A percentile compares a stretch with the other conserved stretches of the same genome.
These are phyloP conservation scores for Aspergillus sp. DNA, from an alignment of 2,329 filamentous ascomycete species.

Conservation along the genomic window DNA sequence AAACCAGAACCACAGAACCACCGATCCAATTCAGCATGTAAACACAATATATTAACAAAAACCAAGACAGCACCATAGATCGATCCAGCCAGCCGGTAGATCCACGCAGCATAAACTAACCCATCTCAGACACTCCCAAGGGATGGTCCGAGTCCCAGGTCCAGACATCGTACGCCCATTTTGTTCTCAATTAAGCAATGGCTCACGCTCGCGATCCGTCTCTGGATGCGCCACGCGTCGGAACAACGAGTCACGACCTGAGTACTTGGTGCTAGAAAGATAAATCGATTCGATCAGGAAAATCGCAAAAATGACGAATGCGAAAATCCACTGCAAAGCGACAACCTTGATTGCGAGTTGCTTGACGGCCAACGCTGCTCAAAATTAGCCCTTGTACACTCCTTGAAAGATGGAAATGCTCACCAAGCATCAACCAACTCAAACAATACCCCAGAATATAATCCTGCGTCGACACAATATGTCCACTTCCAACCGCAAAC, in stretches of 20 bases:
- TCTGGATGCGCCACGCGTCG: constrained; percentile 28
- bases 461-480: constrained; percentile 67
- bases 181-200: constrained; percentile 37
- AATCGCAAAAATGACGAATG: constrained; percentile 71
- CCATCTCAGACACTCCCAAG: neutral
- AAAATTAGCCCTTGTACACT: constrained; percentile 3
- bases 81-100: too few species aligned
- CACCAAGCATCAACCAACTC: constrained; percentile 64
- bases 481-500: constrained; percentile 68
- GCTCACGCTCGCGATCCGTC: constrained; percentile 48
- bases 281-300: constrained; percentile 63
- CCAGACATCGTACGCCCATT: neutral
- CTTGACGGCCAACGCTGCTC: constrained; percentile 60
- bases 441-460: constrained; percentile 73
- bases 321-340: constrained; percentile 88
- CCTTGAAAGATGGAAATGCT: constrained; percentile 17
- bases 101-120: too few species aligned
- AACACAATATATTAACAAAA: too few species aligned
- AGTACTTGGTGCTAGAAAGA: constrained; percentile 28
- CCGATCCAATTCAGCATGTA: too few species aligned
- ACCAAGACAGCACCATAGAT: too few species aligned
- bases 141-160: neutral
- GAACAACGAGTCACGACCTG: constrained; percentile 31
- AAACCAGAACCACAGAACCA: too few species aligned
- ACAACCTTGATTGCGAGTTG: constrained; percentile 68